phyloP scores from a whole-genome alignment of 768 basidiomycete species.

The Dictyophora rubrovolvata region DNA sequence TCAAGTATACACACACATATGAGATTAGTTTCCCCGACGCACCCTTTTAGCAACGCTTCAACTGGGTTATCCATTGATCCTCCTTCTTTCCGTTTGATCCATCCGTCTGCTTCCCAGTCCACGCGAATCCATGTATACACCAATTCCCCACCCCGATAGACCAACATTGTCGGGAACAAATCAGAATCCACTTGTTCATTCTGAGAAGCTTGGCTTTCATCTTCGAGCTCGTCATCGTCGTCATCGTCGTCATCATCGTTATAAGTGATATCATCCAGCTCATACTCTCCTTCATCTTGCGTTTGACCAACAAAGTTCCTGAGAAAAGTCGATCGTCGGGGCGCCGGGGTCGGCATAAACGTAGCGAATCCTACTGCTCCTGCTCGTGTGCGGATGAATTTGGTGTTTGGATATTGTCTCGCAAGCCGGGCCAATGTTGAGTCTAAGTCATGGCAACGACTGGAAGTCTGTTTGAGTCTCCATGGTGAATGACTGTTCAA shows the following conservation, averaged over 20 bases:
- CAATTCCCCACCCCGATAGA: constrained; percentile 72
- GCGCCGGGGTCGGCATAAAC: constrained; percentile 17
- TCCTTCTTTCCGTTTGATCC: neutral
- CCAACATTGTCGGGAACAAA: constrained; percentile 68
- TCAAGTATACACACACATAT: neutral
- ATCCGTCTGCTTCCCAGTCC: constrained; percentile 42
- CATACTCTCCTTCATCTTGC: constrained; percentile 22
- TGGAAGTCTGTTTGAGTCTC: constrained; percentile 43
- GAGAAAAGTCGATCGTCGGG: neutral
- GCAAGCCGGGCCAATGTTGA: constrained; percentile 59
- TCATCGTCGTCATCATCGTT: constrained; percentile 28
- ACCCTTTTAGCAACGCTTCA: constrained; percentile 5
- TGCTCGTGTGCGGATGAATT: constrained; percentile 77
- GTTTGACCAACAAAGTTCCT: constrained; percentile 14
- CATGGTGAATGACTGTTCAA: constrained; percentile 1
- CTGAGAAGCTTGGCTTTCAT: constrained; percentile 34
- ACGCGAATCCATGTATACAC: constrained; percentile 84
- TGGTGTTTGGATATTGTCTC: constrained; percentile 56
- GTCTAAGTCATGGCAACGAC: constrained; percentile 64
- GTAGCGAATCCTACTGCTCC: constrained; percentile 64
- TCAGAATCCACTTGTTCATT: constrained; percentile 67
- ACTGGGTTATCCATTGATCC: neutral
- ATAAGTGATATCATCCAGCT: constrained; percentile 35
- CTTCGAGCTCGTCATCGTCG: constrained; percentile 20
- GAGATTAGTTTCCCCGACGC: neutral